A percentile compares a stretch with the other conserved stretches of the same genome.
These are phyloP conservation scores for Pseudohyphozyma bogoriensis DNA, from an alignment of 768 basidiomycete species.

Conservation along the genomic window DNA sequence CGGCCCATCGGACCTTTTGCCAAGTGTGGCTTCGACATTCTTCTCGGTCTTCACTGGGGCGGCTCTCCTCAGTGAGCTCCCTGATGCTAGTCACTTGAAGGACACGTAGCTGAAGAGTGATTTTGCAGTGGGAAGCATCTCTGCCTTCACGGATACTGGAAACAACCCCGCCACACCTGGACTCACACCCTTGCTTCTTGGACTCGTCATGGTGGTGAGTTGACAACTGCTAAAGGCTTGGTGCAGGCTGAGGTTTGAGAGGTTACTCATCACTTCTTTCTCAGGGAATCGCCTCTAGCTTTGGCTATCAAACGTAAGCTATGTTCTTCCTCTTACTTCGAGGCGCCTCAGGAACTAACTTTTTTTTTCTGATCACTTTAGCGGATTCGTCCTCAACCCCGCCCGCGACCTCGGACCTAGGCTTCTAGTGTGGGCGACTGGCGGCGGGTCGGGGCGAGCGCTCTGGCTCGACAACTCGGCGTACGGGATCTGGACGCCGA, in stretches of 20 bases:
- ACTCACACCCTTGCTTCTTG: not conserved
- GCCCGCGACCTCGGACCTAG: not conserved
- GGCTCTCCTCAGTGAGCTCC: not conserved
- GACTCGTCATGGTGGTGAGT: conserved; percentile 3
- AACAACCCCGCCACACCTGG: conserved; percentile 3
- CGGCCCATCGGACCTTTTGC: not conserved
- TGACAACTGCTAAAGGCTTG: not conserved
- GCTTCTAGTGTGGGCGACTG: not conserved
- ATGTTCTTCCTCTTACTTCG: not conserved
- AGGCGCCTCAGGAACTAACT: not conserved
- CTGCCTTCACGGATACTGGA: not conserved
- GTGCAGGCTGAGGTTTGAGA: too few relatives aligned
- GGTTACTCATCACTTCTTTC: too few relatives aligned
- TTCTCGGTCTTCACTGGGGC: conserved; percentile 1
- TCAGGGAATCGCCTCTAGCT: not conserved
- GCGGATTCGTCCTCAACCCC: not conserved
- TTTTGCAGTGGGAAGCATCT: not conserved
- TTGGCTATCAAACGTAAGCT: not conserved
- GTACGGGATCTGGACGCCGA: not conserved
- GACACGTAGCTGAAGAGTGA: not conserved
- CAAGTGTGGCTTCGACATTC: not conserved
- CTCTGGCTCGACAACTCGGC: not conserved
- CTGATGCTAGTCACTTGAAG: not conserved
- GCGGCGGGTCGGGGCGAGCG: not conserved
- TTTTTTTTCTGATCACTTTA: too few relatives aligned